Base-by-base conservation (phyloP, 2,329 filamentous ascomycete genomes). In the Rhytidhysteron rufulum region DNA sequence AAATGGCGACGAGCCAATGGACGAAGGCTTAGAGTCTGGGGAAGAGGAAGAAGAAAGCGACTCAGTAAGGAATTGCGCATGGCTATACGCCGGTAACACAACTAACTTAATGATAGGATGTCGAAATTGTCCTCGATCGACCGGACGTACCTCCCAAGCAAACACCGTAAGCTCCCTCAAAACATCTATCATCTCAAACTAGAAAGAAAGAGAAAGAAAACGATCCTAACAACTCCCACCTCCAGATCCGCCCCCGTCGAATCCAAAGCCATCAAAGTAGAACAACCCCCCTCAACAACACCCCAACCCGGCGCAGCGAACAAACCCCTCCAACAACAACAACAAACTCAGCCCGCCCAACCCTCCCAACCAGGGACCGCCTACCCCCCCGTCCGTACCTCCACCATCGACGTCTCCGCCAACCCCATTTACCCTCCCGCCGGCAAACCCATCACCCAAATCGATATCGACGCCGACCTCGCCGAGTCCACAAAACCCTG, bases 401-500 rank as follows among this genome's bases (percentile, higher is more conserved):
- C 89, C 10, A 90, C 81, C 35, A 79, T 97, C 47, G 87, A 97
- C 58, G 79, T 96, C 39, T 82, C 94, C 63, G 85, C 78, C 4
- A 86, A 89, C 48, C 91, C 93, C 0, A 70, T 85, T 2, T 90
- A 94, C 63, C 82, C 85, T 15, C 73, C 70, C 2, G 75, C 77
- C 3, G 83, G 82, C 17, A 93, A 94, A 51, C 90, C 93, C 54
- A 86, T 93, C 35, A 68, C 53, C 1, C 67, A 70, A 34, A 54
- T 77, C 38, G 72, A 77, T 48, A 70, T 78, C 47, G 74, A 77
- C 47, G 70, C 71, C 34, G 71, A 75, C 47, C 61, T 75, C 16
- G 72, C 74, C 39, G 88, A 89, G 55, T 72, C 78, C 47, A 86
- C 90, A 48, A 97, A 96, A 65, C 90, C 91, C 15, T 98, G 93